These are phyloP conservation scores for sunflower (Helianthus annuus) DNA, from an alignment of 129 eudicot species.

Conservation along the genomic window DNA sequence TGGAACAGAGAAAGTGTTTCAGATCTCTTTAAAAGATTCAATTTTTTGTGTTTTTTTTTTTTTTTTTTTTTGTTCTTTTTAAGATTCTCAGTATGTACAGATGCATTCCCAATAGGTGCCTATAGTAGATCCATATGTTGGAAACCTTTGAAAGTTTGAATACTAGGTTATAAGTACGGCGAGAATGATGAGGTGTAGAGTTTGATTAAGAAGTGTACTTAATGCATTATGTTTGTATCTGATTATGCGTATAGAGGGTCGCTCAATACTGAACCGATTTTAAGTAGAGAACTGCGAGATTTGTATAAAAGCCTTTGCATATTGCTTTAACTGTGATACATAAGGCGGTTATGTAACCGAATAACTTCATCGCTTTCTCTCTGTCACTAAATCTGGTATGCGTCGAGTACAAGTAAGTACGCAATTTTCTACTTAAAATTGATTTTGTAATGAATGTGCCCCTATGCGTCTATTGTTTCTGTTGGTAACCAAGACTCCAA, in stretches of 20 bases:
- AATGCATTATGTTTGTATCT: not conserved
- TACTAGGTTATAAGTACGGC: not conserved
- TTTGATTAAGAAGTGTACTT: not conserved
- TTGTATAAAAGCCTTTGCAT: not conserved
- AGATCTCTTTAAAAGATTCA: not conserved
- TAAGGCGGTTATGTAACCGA: not conserved
- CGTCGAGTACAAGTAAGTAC: not conserved
- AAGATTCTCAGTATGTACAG: not conserved
- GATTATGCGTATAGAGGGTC: not conserved
- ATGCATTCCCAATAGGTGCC: not conserved
- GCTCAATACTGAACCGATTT: not conserved
- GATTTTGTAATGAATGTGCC: not conserved
- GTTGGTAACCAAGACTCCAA: too few species aligned
- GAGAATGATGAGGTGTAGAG: not conserved
- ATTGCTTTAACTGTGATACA: not conserved
- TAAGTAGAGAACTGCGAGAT: not conserved
- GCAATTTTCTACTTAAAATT: not conserved
- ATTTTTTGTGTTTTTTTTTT: not conserved
- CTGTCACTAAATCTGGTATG: not conserved
- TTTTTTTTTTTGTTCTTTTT: not conserved
- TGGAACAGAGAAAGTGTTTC: not conserved
- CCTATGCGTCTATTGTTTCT: not conserved
- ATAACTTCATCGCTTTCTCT: not conserved
- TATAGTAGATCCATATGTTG: not conserved
- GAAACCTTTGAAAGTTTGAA: not conserved